A percentile compares a stretch with the other conserved stretches of the same genome.
Evolutionary conservation across 192 early-diverging fungal genomes (phyloP).

Genomic region (Podila minutissima): DNA sequence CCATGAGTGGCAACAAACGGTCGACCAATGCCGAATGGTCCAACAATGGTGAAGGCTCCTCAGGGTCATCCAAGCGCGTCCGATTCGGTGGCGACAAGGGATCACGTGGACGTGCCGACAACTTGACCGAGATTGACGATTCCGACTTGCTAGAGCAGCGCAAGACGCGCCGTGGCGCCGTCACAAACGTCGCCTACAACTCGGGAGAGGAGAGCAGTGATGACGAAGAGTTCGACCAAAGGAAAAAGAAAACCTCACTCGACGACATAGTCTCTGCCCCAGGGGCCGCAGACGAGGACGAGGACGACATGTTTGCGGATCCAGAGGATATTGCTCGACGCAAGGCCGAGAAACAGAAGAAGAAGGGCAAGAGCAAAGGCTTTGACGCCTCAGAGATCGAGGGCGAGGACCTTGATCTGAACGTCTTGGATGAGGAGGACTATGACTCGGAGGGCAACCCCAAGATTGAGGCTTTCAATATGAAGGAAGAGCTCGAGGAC

Average conservation of each 20-base stretch:
- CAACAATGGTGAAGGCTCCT: not conserved
- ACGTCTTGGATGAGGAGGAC: slow-evolving; percentile 55
- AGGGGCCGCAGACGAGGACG: slow-evolving; percentile 43
- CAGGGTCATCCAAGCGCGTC: slow-evolving; percentile 26
- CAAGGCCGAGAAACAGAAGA: slow-evolving; percentile 26
- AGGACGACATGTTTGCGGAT: slow-evolving; percentile 72
- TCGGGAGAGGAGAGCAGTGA: slow-evolving; percentile 50
- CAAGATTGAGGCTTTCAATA: slow-evolving; percentile 77
- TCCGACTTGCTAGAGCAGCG: slow-evolving; percentile 59
- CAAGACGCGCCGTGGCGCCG: slow-evolving; percentile 57
- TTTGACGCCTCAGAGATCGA: slow-evolving; percentile 55
- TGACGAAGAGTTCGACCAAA: slow-evolving; percentile 34
- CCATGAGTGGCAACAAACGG: slow-evolving; percentile 21
- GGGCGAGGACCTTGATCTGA: slow-evolving; percentile 63
- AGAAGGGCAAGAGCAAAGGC: slow-evolving; percentile 16
- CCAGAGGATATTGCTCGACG: slow-evolving; percentile 20
- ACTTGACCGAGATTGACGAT: slow-evolving; percentile 51
- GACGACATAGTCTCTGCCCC: slow-evolving; percentile 30
- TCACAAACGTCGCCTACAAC: slow-evolving; percentile 59
- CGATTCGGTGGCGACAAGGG: slow-evolving; percentile 32
- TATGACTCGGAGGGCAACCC: slow-evolving; percentile 70
- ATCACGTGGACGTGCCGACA: not conserved
- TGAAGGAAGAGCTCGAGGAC: slow-evolving; percentile 80
- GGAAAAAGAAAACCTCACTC: slow-evolving; percentile 23
- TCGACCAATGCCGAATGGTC: slow-evolving; percentile 26